Evolutionary conservation across 257 asterid species (phyloP).

Genomic region (Primulina huaijiensis): DNA sequence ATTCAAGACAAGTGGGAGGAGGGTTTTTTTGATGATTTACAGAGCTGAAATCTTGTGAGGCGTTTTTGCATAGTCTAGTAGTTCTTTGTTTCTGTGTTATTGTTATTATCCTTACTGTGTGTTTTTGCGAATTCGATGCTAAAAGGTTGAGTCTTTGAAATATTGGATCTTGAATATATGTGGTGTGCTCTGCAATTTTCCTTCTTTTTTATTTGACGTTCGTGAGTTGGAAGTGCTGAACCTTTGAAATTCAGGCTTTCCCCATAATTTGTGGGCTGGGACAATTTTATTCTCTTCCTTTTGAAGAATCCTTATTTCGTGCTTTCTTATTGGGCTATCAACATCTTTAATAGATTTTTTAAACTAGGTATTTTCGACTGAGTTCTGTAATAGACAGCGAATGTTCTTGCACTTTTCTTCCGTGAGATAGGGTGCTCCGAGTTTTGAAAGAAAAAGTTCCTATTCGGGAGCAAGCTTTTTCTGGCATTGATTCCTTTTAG

Average conservation of each 20-base stretch:
- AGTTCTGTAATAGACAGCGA: not conserved
- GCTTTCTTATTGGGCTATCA: not conserved
- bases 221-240: not conserved
- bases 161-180: constrained; percentile 29
- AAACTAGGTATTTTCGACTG: not conserved
- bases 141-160: constrained; percentile 37
- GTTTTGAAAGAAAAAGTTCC: constrained; percentile 60
- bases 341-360: not conserved
- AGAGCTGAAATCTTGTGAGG: constrained; percentile 30
- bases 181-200: constrained; percentile 7
- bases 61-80: not conserved
- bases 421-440: constrained; percentile 38
- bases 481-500: constrained; percentile 56
- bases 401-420: constrained; percentile 42
- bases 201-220: constrained; percentile 16
- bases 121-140: constrained; percentile 16
- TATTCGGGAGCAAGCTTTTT: constrained; percentile 60
- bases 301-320: constrained; percentile 10
- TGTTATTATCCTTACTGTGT: constrained; percentile 1
- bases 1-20: constrained; percentile 27
- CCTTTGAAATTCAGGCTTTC: constrained; percentile 7
- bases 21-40: constrained; percentile 29
- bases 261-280: constrained; percentile 4
- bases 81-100: constrained; percentile 5
- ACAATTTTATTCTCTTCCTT: constrained; percentile 2